A percentile compares a stretch with the other conserved stretches of the same genome.
Conservation (phyloP, 2,329 filamentous ascomycete genomes). For the Onygenales sp. region DNA sequence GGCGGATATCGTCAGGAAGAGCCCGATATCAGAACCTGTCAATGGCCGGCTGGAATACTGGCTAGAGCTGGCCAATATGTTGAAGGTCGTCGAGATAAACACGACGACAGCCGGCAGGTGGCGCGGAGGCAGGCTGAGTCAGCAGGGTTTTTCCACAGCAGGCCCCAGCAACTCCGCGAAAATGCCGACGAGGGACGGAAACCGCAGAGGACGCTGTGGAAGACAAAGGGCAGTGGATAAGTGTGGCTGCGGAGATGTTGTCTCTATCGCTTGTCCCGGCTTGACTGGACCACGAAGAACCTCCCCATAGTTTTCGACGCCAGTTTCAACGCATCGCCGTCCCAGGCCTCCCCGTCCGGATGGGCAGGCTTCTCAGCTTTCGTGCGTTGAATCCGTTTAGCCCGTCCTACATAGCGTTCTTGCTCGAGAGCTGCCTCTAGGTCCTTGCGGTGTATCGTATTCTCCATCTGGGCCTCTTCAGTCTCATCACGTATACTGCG, state of each 20-base stretch:
- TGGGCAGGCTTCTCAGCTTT: constrained; percentile 19
- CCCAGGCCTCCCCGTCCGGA: constrained; percentile 43
- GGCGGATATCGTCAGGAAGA: too few relatives aligned
- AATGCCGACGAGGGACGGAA: neutral
- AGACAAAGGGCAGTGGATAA: neutral
- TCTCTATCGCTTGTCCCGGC: constrained; percentile 7
- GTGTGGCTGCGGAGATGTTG: too few relatives aligned
- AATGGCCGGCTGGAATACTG: too few relatives aligned
- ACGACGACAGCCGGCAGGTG: neutral
- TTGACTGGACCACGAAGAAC: constrained; percentile 64
- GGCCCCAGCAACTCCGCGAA: neutral
- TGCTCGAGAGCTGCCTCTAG: constrained; percentile 29
- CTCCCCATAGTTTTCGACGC: constrained; percentile 58
- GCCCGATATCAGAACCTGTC: too few relatives aligned
- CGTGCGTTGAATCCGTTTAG: constrained; percentile 38
- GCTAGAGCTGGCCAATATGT: neutral
- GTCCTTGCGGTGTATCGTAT: constrained; percentile 27
- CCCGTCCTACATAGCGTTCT: constrained; percentile 32
- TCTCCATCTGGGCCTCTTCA: constrained; percentile 28
- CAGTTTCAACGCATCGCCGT: constrained; percentile 61
- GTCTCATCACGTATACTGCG: constrained; percentile 67
- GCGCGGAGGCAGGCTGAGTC: neutral
- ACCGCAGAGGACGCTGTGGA: neutral
- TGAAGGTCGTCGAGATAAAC: neutral
- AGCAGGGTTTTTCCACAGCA: neutral